Conservation (phyloP, 495 filamentous ascomycete species). For the Lophiotrema nucula region DNA sequence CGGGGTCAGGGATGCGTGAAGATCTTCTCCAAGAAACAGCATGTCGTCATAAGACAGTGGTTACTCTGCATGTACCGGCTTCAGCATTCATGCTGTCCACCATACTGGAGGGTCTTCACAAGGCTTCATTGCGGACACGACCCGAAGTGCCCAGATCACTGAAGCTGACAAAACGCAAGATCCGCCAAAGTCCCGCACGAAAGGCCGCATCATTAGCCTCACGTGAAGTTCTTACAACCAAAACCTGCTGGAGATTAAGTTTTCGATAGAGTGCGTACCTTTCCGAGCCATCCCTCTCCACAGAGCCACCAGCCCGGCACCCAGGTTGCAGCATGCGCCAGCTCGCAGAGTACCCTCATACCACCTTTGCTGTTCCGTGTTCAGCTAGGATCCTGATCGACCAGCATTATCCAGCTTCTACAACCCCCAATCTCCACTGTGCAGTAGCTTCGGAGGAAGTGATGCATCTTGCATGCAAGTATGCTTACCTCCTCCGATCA, state of each 20-base stretch:
- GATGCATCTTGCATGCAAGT: neutral
- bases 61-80: neutral
- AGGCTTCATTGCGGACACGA: neutral
- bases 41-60: too few species aligned
- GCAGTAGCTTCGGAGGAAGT: neutral
- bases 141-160: neutral
- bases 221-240: slow-evolving; percentile 1
- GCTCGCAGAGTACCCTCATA: neutral
- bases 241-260: slow-evolving; percentile 10
- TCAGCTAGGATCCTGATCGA: neutral
- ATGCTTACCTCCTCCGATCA: neutral
- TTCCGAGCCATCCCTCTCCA: slow-evolving; percentile 2
- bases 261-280: slow-evolving; percentile 14
- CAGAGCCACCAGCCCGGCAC: slow-evolving; percentile 8
- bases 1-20: too few species aligned
- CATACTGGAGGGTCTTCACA: neutral
- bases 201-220: neutral
- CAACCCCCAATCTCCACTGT: neutral
- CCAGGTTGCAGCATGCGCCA: slow-evolving; percentile 3
- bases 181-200: slow-evolving; percentile 1
- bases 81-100: neutral
- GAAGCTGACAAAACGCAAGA: neutral
- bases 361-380: too few species aligned
- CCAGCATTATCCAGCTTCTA: neutral
- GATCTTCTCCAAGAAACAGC: too few species aligned